Evolutionary conservation across 2,329 filamentous ascomycete species (phyloP).

Genomic region (Epichloe aotearoae): DNA sequence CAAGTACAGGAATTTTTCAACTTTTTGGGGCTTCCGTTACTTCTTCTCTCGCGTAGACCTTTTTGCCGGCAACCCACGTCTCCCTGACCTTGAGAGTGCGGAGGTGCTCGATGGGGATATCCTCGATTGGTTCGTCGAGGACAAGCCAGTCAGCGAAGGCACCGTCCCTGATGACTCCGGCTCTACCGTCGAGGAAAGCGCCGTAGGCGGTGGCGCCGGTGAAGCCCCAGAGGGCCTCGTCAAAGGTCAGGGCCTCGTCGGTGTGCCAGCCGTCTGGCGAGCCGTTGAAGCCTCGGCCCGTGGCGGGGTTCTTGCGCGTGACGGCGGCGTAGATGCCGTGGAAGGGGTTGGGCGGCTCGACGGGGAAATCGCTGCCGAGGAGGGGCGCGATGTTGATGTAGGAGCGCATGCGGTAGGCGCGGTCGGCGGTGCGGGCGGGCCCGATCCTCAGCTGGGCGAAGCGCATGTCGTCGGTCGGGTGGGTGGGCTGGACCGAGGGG

Average conservation of each 20-base stretch:
- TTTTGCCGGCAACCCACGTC: constrained; percentile 53
- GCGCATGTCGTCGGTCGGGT: constrained; percentile 58
- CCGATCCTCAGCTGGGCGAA: constrained; percentile 52
- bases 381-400: constrained; percentile 40
- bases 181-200: constrained; percentile 43
- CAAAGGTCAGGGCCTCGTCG: constrained; percentile 43
- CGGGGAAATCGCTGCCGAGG: constrained; percentile 58
- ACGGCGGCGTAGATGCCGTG: constrained; percentile 58
- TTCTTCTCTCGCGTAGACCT: constrained; percentile 24
- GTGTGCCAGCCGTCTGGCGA: constrained; percentile 41
- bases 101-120: constrained; percentile 35
- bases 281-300: constrained; percentile 35
- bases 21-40: not conserved
- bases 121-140: constrained; percentile 43
- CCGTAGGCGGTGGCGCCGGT: constrained; percentile 45
- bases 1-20: not conserved
- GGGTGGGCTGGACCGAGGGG: constrained; percentile 58
- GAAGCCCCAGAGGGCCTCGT: constrained; percentile 50
- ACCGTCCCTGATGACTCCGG: constrained; percentile 45
- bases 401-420: constrained; percentile 55
- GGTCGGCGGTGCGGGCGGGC: constrained; percentile 32
- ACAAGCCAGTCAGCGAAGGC: constrained; percentile 60
- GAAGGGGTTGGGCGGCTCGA: constrained; percentile 55
- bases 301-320: constrained; percentile 44
- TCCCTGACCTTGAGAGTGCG: constrained; percentile 44